These are phyloP conservation scores for Borovskyia barvae DNA, from an alignment of 208 protist genomes.

Conservation along the genomic window DNA sequence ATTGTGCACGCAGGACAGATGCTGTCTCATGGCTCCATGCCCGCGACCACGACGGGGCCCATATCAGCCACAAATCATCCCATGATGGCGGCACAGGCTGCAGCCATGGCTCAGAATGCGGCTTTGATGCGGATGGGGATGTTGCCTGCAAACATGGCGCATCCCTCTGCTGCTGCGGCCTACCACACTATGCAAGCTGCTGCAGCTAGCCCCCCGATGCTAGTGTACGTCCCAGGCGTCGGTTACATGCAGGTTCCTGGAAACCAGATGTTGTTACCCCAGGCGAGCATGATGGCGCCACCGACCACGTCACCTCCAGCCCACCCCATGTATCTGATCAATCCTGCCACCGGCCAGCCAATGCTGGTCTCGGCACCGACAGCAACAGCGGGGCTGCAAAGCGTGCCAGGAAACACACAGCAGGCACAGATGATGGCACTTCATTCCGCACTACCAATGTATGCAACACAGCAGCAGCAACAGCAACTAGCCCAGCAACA, in stretches of 20 bases:
- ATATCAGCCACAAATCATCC: too few species aligned
- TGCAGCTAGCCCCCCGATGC: constrained; percentile 8
- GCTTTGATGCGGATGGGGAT: constrained; percentile 19
- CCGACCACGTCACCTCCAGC: background rate
- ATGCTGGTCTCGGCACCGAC: constrained; percentile 11
- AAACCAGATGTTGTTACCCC: constrained; percentile 11
- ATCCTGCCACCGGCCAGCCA: constrained; percentile 24
- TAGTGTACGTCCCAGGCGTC: constrained; percentile 26
- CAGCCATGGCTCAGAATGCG: constrained; percentile 8
- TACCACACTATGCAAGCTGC: too few species aligned
- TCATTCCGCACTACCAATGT: constrained; percentile 13
- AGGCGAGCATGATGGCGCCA: background rate
- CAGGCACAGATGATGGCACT: constrained; percentile 16
- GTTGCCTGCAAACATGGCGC: constrained; percentile 6
- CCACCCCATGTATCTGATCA: constrained; percentile 26
- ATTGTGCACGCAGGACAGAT: background rate
- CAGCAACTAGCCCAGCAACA: constrained; percentile 7
- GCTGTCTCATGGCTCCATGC: constrained; percentile 2
- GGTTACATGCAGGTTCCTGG: constrained; percentile 21
- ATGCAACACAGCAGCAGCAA: constrained; percentile 22
- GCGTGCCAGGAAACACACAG: too few species aligned
- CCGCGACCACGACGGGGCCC: background rate
- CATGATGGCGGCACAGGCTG: constrained; percentile 13
- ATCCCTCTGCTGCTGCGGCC: background rate
- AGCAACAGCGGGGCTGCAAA: too few species aligned